phyloP scores from a whole-genome alignment of 371 early-diverging fungal species.

The Rhizomucor pusillus region DNA sequence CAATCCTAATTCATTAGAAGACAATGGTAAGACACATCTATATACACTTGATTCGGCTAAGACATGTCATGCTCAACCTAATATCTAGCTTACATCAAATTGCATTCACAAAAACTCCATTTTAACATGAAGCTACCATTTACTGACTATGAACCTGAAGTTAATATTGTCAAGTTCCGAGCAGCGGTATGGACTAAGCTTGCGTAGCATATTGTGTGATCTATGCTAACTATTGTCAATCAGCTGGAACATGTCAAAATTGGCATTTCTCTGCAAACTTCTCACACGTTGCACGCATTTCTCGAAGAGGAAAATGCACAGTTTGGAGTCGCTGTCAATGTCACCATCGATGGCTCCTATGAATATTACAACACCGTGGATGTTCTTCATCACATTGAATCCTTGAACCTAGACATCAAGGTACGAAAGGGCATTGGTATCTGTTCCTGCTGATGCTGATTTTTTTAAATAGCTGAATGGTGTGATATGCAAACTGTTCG shows the following conservation, averaged over 20 bases:
- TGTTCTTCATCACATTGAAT: slow-evolving; percentile 55
- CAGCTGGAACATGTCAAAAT: slow-evolving; percentile 52
- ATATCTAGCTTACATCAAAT: slow-evolving; percentile 57
- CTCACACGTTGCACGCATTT: slow-evolving; percentile 73
- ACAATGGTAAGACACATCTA: slow-evolving; percentile 63
- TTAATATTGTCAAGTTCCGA: slow-evolving; percentile 54
- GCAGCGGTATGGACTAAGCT: slow-evolving; percentile 38
- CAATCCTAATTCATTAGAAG: slow-evolving; percentile 67
- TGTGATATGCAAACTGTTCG: slow-evolving; percentile 65
- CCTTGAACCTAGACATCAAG: slow-evolving; percentile 61
- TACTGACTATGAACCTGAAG: slow-evolving; percentile 56
- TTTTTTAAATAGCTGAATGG: slow-evolving; percentile 40
- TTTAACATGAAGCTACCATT: slow-evolving; percentile 59
- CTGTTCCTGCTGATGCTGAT: background rate
- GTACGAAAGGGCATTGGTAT: slow-evolving; percentile 23
- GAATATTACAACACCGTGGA: slow-evolving; percentile 60
- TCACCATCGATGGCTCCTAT: slow-evolving; percentile 62
- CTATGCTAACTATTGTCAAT: background rate
- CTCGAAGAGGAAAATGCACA: slow-evolving; percentile 55
- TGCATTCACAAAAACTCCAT: slow-evolving; percentile 43
- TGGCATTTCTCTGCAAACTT: slow-evolving; percentile 61
- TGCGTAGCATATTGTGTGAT: background rate
- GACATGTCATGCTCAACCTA: background rate
- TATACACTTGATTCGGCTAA: too few species aligned
- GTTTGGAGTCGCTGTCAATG: slow-evolving; percentile 49